Conservation (phyloP, 169 alveolate species). For the Hammondia hammondi region DNA sequence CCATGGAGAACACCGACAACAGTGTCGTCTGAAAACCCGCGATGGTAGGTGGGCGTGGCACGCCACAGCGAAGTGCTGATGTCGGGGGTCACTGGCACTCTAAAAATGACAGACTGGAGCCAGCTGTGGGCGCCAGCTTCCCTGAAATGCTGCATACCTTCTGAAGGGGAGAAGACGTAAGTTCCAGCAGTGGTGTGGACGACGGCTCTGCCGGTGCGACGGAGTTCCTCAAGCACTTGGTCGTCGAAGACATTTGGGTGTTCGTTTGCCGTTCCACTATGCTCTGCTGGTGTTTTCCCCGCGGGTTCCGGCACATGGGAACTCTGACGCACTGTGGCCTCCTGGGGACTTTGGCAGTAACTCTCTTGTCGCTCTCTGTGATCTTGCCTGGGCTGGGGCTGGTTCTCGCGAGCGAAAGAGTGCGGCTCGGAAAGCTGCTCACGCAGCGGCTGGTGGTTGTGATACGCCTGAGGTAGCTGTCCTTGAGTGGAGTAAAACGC, state of each 20-base stretch:
- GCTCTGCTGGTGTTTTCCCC: neutral
- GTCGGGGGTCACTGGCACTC: too few species aligned
- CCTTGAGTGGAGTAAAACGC: neutral
- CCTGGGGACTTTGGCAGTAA: neutral
- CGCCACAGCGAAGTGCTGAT: too few species aligned
- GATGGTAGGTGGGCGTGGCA: too few species aligned
- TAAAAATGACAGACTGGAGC: too few species aligned
- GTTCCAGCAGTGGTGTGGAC: neutral
- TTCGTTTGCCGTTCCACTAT: neutral
- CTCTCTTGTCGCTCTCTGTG: neutral
- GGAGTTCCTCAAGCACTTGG: neutral
- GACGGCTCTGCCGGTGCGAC: neutral
- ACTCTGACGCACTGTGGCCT: neutral
- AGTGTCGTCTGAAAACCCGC: too few species aligned
- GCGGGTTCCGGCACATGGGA: neutral
- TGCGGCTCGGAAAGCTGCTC: neutral
- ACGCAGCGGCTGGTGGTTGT: neutral
- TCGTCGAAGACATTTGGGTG: neutral
- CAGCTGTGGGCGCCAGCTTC: too few species aligned
- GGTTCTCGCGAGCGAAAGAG: neutral
- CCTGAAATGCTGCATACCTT: neutral
- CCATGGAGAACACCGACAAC: too few species aligned
- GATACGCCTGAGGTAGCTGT: too few species aligned
- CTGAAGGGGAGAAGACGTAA: neutral
- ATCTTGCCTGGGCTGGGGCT: neutral